phyloP scores from a whole-genome alignment of 345 rosid genomes.

The Clausena lansium region DNA sequence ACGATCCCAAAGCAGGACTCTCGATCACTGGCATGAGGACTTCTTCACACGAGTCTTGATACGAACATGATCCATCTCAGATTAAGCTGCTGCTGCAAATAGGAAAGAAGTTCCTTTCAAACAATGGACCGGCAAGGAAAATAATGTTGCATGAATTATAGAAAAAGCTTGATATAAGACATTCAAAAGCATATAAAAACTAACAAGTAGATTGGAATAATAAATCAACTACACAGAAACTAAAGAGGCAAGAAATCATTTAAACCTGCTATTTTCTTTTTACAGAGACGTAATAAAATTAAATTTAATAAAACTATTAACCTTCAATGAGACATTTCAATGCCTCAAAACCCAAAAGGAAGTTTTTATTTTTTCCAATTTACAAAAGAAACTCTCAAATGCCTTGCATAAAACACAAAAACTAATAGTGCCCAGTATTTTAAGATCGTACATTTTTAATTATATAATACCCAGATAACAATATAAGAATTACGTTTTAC shows the following conservation, averaged over 20 bases:
- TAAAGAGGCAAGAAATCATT: background rate
- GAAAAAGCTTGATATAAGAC: background rate
- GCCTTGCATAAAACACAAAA: background rate
- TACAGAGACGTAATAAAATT: background rate
- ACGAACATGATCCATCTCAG: constrained; percentile 75
- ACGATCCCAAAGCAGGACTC: too few relatives aligned
- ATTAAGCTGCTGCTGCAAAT: background rate
- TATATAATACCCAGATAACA: background rate
- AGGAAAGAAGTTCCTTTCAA: background rate
- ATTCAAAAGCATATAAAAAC: background rate
- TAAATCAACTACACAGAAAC: too few relatives aligned
- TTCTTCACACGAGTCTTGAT: constrained; percentile 92
- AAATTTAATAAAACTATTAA: background rate
- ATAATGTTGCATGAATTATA: background rate
- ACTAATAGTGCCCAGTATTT: background rate
- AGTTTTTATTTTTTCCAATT: too few relatives aligned
- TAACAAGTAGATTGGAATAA: too few relatives aligned
- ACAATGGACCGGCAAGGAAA: background rate
- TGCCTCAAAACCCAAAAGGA: too few relatives aligned
- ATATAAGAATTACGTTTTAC: background rate
- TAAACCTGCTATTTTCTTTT: background rate
- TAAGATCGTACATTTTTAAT: background rate
- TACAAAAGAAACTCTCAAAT: too few relatives aligned
- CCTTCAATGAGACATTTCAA: too few relatives aligned
- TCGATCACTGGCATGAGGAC: constrained; percentile 79